phyloP scores from a whole-genome alignment of 257 asterid genomes.

The Capsicum rhomboideum region DNA sequence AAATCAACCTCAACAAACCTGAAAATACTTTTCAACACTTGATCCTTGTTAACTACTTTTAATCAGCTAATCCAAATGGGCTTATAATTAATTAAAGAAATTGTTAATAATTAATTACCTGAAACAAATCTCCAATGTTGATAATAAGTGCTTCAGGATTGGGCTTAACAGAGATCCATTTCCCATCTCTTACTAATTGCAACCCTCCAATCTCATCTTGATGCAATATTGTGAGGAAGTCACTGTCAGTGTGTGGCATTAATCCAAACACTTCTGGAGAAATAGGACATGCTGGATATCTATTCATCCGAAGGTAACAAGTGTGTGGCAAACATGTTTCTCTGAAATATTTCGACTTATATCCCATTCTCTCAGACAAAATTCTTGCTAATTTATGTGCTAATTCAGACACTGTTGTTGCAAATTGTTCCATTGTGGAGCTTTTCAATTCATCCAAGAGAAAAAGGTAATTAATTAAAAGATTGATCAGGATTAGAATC shows the following conservation, averaged over 20 bases:
- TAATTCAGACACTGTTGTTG: conserved; percentile 36
- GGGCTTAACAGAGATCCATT: conserved; percentile 81
- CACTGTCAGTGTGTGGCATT: conserved; percentile 83
- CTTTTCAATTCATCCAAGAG: conserved; percentile 18
- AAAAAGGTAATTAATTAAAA: neutral
- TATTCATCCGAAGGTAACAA: conserved; percentile 71
- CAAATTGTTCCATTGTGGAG: conserved; percentile 56
- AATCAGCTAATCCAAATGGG: neutral
- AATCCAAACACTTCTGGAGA: conserved; percentile 46
- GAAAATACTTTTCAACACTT: too few relatives aligned
- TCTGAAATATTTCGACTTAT: conserved; percentile 35
- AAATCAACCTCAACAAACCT: neutral
- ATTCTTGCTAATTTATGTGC: conserved; percentile 55
- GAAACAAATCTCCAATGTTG: conserved; percentile 81
- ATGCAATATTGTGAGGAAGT: conserved; percentile 68
- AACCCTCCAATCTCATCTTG: conserved; percentile 83
- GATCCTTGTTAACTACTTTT: too few relatives aligned
- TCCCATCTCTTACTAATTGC: conserved; percentile 62
- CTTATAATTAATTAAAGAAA: too few relatives aligned
- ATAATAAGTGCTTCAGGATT: conserved; percentile 61
- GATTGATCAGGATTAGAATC: neutral
- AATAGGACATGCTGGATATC: conserved; percentile 62
- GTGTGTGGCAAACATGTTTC: conserved; percentile 47
- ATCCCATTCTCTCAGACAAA: conserved; percentile 49
- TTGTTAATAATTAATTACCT: conserved; percentile 57